Percentiles rank a stretch among this genome's conserved stretches.
These are phyloP conservation scores for Puccinia coronata DNA, from an alignment of 1,284 basidiomycete genomes.

Conservation along the genomic window DNA sequence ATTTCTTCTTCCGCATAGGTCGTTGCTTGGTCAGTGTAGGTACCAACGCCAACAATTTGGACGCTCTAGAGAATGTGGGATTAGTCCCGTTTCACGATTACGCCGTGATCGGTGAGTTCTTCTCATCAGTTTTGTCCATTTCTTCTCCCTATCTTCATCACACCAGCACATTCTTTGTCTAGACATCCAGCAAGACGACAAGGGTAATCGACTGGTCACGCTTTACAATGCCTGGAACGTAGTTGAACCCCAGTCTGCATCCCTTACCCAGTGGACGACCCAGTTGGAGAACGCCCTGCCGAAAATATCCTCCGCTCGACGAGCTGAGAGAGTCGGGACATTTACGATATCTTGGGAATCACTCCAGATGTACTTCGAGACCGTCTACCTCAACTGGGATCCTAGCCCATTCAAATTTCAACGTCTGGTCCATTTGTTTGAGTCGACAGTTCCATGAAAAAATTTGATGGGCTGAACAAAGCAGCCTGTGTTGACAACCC, in stretches of 20 bases:
- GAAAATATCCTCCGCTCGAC: neutral
- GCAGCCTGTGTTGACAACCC: neutral
- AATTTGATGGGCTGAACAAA: neutral
- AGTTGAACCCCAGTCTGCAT: neutral
- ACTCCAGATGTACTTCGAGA: slow-evolving; percentile 46
- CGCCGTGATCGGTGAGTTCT: slow-evolving; percentile 37
- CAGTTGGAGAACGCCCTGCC: slow-evolving; percentile 32
- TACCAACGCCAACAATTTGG: slow-evolving; percentile 33
- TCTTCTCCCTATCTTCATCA: neutral
- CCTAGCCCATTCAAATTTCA: slow-evolving; percentile 36
- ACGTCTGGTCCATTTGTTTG: slow-evolving; percentile 44
- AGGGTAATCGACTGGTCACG: slow-evolving; percentile 30
- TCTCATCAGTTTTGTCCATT: neutral
- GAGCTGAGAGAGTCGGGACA: slow-evolving; percentile 31
- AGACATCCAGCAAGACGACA: slow-evolving; percentile 39
- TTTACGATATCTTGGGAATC: slow-evolving; percentile 49
- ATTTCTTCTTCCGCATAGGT: slow-evolving; percentile 7
- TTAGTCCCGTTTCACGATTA: slow-evolving; percentile 46
- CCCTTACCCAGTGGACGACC: slow-evolving; percentile 15
- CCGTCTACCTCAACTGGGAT: slow-evolving; percentile 44
- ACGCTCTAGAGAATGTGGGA: slow-evolving; percentile 31
- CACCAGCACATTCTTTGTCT: neutral
- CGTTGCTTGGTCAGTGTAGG: slow-evolving; percentile 44
- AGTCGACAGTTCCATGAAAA: neutral
- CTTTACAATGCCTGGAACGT: slow-evolving; percentile 45